phyloP scores from a whole-genome alignment of 352 stramenopile species.

The Phytopythium kandeliae region DNA sequence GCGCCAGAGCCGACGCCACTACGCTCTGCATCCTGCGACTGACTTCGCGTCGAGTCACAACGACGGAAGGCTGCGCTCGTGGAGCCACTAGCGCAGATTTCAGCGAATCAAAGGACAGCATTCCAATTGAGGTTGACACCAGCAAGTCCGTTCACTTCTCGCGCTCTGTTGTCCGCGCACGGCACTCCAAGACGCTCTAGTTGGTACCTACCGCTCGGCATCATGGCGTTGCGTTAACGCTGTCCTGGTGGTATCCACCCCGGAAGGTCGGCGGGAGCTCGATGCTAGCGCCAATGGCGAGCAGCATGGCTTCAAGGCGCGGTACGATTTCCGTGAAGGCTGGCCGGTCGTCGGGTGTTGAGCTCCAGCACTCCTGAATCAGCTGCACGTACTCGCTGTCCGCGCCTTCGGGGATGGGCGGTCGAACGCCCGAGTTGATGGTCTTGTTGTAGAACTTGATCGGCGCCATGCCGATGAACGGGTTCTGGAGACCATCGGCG shows the following conservation, averaged over 20 bases:
- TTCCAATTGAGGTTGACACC: neutral
- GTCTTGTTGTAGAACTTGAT: conserved; percentile 91
- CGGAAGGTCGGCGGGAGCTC: conserved; percentile 80
- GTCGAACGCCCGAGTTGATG: conserved; percentile 68
- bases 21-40: neutral
- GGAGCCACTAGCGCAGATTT: no score
- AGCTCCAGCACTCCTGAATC: conserved; percentile 83
- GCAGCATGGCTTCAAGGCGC: conserved; percentile 67
- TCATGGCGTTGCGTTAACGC: conserved; percentile 6
- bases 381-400: conserved; percentile 71
- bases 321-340: conserved; percentile 75
- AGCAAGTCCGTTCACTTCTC: neutral
- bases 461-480: conserved; percentile 86
- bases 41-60: no score
- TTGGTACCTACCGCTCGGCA: conserved; percentile 6
- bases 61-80: no score
- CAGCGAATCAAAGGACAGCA: neutral
- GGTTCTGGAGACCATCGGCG: conserved; percentile 69
- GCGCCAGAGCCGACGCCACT: conserved; percentile 3
- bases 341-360: conserved; percentile 61
- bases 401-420: conserved; percentile 56
- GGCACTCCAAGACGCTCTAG: neutral
- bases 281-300: conserved; percentile 70
- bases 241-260: conserved; percentile 73
- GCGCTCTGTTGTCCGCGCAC: neutral